These are phyloP conservation scores for Hygrocybe coccinea DNA, from an alignment of 768 basidiomycete species.

Conservation along the genomic window DNA sequence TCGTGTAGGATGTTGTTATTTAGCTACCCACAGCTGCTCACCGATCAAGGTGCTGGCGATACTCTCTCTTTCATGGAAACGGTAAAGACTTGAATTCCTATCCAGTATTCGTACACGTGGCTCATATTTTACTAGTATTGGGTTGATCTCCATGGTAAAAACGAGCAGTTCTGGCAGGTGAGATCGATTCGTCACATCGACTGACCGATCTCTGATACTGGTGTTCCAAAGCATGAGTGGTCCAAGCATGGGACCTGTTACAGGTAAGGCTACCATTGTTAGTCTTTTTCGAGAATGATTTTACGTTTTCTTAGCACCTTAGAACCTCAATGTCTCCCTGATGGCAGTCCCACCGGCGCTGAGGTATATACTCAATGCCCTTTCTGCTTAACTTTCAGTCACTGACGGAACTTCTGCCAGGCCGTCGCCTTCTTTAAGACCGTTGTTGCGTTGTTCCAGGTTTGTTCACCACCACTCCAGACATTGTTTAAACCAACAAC, in stretches of 20 bases:
- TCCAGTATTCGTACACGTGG: not conserved
- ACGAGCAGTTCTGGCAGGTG: constrained; percentile 68
- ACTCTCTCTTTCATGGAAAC: constrained; percentile 57
- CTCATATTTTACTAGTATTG: constrained; percentile 41
- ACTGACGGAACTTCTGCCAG: constrained; percentile 26
- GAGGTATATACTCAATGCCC: constrained; percentile 39
- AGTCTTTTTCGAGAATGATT: not conserved
- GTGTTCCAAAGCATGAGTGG: constrained; percentile 59
- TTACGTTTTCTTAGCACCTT: constrained; percentile 48
- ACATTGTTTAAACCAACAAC: not conserved
- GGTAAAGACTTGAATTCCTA: constrained; percentile 16
- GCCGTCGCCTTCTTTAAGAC: constrained; percentile 64
- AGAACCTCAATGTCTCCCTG: constrained; percentile 51
- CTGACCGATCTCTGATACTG: not conserved
- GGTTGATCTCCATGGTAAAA: constrained; percentile 55
- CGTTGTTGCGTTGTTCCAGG: constrained; percentile 45
- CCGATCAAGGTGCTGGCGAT: constrained; percentile 50
- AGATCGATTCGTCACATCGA: constrained; percentile 11
- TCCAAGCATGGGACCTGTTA: constrained; percentile 58
- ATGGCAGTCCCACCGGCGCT: constrained; percentile 52
- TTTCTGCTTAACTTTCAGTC: not conserved
- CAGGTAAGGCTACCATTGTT: constrained; percentile 28
- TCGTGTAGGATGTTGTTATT: not conserved
- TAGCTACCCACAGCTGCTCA: constrained; percentile 43
- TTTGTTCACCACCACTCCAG: constrained; percentile 10